A percentile compares a stretch with the other conserved stretches of the same genome.
These are phyloP conservation scores for Mortierella sp. DNA, from an alignment of 371 early-diverging fungal genomes.

Conservation along the genomic window DNA sequence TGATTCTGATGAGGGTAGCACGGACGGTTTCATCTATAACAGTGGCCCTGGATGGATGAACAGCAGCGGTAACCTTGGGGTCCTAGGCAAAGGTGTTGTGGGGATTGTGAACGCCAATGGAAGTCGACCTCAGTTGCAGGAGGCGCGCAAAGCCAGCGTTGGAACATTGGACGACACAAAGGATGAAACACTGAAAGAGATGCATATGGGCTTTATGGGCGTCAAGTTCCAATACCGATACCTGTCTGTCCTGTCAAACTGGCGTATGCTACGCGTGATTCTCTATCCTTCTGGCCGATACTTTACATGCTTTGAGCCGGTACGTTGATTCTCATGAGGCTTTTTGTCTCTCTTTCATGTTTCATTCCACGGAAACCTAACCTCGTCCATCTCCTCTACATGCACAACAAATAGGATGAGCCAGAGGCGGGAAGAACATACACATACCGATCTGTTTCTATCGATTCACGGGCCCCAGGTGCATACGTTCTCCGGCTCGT, in stretches of 20 bases:
- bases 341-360: neutral
- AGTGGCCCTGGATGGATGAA: slow-evolving; percentile 29
- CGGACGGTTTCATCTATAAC: slow-evolving; percentile 26
- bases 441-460: slow-evolving; percentile 58
- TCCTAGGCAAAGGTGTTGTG: slow-evolving; percentile 4
- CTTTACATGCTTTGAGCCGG: slow-evolving; percentile 62
- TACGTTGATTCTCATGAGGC: slow-evolving; percentile 12
- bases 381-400: too few species aligned
- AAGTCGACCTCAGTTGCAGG: slow-evolving; percentile 1
- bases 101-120: slow-evolving; percentile 4
- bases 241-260: slow-evolving; percentile 63
- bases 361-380: neutral
- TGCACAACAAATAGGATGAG: slow-evolving; percentile 54
- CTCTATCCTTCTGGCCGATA: slow-evolving; percentile 65
- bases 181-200: slow-evolving; percentile 52
- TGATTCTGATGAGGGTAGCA: slow-evolving; percentile 14
- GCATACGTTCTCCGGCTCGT: slow-evolving; percentile 64
- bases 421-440: slow-evolving; percentile 60
- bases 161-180: slow-evolving; percentile 43
- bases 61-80: slow-evolving; percentile 13
- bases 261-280: slow-evolving; percentile 69
- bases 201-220: slow-evolving; percentile 67
- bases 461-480: slow-evolving; percentile 59
- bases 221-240: slow-evolving; percentile 64
- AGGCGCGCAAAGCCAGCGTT: slow-evolving; percentile 37